phyloP scores from a whole-genome alignment of 371 early-diverging fungal species.

The Mucor plumbeus region DNA sequence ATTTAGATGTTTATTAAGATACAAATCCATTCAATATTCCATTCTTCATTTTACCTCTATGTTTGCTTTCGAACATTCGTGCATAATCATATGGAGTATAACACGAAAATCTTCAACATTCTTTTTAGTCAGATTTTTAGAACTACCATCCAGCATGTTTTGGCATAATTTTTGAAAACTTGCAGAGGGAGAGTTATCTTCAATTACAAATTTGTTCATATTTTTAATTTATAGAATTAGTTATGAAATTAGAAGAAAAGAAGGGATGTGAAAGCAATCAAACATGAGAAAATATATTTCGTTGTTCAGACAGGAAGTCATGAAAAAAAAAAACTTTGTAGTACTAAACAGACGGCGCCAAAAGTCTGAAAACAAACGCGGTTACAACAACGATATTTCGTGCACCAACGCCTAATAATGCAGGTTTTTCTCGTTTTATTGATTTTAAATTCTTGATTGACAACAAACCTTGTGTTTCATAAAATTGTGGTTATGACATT shows the following conservation, averaged over 20 bases:
- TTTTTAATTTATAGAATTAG: background rate
- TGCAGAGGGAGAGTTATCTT: conserved; percentile 8
- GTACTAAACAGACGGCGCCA: too few species aligned
- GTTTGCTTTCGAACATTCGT: conserved; percentile 65
- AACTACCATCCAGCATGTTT: conserved; percentile 24
- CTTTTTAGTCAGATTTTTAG: conserved; percentile 20
- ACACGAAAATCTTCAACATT: conserved; percentile 45
- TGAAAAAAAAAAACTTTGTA: background rate
- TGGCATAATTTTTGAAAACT: conserved; percentile 29
- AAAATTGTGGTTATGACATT: too few species aligned
- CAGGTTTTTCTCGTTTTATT: too few species aligned
- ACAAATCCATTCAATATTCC: background rate
- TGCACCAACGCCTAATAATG: too few species aligned
- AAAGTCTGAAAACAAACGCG: too few species aligned
- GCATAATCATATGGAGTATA: conserved; percentile 57
- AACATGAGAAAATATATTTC: background rate
- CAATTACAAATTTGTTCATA: background rate
- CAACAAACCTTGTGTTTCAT: too few species aligned
- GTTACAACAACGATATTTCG: too few species aligned
- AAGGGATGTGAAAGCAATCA: background rate
- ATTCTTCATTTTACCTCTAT: conserved; percentile 52
- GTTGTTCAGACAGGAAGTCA: background rate
- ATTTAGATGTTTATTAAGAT: background rate
- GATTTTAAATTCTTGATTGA: too few species aligned
- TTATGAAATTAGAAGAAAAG: background rate